phyloP scores from a whole-genome alignment of 208 protist genomes.

The Leishmania arabica region DNA sequence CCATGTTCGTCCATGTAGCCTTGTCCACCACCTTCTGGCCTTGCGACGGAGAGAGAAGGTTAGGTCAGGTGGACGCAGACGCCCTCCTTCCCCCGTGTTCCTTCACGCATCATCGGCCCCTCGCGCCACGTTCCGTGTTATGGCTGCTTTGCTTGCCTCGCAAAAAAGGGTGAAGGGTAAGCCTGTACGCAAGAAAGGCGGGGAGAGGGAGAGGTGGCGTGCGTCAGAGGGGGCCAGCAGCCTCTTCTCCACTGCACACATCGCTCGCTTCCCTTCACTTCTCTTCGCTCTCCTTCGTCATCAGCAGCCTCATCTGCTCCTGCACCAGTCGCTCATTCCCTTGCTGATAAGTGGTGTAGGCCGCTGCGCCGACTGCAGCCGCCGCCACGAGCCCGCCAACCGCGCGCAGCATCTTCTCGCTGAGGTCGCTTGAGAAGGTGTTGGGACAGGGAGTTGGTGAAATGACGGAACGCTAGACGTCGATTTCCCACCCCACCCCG shows the following conservation, averaged over 20 bases:
- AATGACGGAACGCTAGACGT: not conserved
- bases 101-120: not conserved
- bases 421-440: not conserved
- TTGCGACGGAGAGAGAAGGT: not conserved
- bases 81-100: not conserved
- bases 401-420: slow-evolving; percentile 17
- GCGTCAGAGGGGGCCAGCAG: not conserved
- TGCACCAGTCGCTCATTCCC: slow-evolving; percentile 41
- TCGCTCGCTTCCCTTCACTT: not conserved
- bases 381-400: slow-evolving; percentile 23
- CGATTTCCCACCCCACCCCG: not conserved
- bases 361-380: slow-evolving; percentile 21
- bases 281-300: slow-evolving; percentile 4
- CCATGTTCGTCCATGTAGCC: not conserved
- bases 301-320: slow-evolving; percentile 35
- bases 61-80: not conserved
- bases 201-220: not conserved
- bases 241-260: not conserved
- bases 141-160: not conserved
- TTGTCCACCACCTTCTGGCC: not conserved
- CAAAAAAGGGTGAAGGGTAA: not conserved
- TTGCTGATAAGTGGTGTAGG: slow-evolving; percentile 34
- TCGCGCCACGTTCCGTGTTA: not conserved
- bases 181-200: not conserved
- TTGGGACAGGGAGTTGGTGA: not conserved